Conservation (phyloP, 805 yeast species). For the Starmerella scarabaei region DNA sequence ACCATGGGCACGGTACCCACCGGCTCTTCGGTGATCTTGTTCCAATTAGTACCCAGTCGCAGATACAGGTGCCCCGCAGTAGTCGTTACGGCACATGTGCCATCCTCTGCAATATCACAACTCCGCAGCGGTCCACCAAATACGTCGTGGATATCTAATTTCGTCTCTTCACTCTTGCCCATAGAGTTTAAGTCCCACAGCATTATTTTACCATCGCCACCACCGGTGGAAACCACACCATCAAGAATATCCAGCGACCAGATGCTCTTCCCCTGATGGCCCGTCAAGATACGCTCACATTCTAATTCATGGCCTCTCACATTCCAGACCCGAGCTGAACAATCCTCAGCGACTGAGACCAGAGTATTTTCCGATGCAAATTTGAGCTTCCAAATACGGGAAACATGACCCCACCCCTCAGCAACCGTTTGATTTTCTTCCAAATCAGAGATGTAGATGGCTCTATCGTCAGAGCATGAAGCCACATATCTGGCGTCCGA, state of each 20-base stretch:
- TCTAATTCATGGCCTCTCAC: conserved; percentile 23
- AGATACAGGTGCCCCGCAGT: conserved; percentile 1
- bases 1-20: conserved; percentile 8
- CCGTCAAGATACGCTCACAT: conserved; percentile 41
- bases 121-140: conserved; percentile 4
- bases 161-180: not conserved
- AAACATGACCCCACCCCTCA: conserved; percentile 92
- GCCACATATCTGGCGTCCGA: conserved; percentile 41
- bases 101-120: conserved; percentile 1
- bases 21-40: not conserved
- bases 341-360: conserved; percentile 74
- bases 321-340: conserved; percentile 70
- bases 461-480: conserved; percentile 89
- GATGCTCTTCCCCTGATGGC: conserved; percentile 72
- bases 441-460: conserved; percentile 64
- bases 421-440: conserved; percentile 46
- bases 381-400: conserved; percentile 77
- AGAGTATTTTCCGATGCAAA: conserved; percentile 37
- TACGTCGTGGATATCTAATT: conserved; percentile 1
- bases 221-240: conserved; percentile 61
- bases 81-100: conserved; percentile 1
- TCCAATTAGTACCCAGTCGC: not conserved
- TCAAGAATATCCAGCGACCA: conserved; percentile 47
- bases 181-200: conserved; percentile 35
- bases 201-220: conserved; percentile 80